A percentile compares a stretch with the other conserved stretches of the same genome.
phyloP scores from a whole-genome alignment of 2,329 filamentous ascomycete genomes.

The Ophiostoma ulmi region DNA sequence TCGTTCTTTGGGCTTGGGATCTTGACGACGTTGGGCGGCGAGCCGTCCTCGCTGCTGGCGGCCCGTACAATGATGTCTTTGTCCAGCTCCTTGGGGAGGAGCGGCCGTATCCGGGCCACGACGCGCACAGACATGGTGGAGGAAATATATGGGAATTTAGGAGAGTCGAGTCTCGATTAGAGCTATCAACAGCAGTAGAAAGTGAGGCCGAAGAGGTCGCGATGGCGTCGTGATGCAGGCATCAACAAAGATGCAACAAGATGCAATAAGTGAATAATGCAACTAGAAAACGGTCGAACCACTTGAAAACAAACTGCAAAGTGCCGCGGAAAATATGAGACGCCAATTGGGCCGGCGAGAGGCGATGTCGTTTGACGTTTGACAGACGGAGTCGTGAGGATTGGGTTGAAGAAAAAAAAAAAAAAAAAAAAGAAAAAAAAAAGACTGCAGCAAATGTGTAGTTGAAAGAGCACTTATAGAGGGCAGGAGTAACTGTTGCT shows the following conservation, averaged over 20 bases:
- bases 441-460: not conserved
- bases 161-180: not conserved
- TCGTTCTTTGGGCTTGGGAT: slow-evolving; percentile 95
- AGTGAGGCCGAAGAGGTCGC: slow-evolving; percentile 1
- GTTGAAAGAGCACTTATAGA: not conserved
- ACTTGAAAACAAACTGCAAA: not conserved
- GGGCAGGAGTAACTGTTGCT: not conserved
- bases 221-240: slow-evolving; percentile 9
- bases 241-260: slow-evolving; percentile 4
- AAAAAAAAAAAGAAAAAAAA: not conserved
- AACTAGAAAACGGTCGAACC: not conserved
- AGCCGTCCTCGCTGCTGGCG: slow-evolving; percentile 56
- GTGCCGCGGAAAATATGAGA: not conserved
- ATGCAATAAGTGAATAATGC: slow-evolving; percentile 20
- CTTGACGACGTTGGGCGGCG: slow-evolving; percentile 65
- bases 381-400: slow-evolving; percentile 7
- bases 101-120: slow-evolving; percentile 82
- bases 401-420: not conserved
- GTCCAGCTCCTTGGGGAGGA: slow-evolving; percentile 78
- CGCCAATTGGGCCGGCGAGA: not conserved
- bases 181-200: not conserved
- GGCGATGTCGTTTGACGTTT: slow-evolving; percentile 11
- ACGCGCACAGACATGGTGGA: slow-evolving; percentile 64
- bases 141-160: slow-evolving; percentile 13
- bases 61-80: slow-evolving; percentile 78